These are phyloP conservation scores for Pseudogymnoascus pannorum DNA, from an alignment of 2,329 filamentous ascomycete genomes.

Conservation along the genomic window DNA sequence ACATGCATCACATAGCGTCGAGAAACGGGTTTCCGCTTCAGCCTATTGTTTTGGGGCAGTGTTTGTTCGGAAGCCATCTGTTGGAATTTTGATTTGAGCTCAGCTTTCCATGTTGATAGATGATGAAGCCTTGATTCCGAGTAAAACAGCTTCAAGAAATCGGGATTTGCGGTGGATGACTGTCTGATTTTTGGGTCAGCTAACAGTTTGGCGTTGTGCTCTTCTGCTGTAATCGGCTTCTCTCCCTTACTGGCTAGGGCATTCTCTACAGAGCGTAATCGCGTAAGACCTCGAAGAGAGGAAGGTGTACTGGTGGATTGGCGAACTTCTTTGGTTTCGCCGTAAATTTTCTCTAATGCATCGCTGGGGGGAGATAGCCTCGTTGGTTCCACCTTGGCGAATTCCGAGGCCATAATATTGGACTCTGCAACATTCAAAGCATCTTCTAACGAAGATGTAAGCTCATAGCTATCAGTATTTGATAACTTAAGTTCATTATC, in stretches of 20 bases:
- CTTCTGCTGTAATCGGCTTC: conserved; percentile 62
- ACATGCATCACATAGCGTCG: conserved; percentile 87
- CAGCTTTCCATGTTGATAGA: conserved; percentile 92
- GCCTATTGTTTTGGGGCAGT: conserved; percentile 38
- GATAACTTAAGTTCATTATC: conserved; percentile 1
- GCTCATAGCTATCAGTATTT: conserved; percentile 21
- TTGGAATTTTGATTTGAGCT: conserved; percentile 84
- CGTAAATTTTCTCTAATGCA: not conserved
- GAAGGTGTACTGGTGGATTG: not conserved
- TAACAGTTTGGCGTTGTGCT: conserved; percentile 81
- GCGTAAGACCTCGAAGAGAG: not conserved
- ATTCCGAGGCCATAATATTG: not conserved
- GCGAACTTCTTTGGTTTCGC: conserved; percentile 5
- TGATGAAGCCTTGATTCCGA: conserved; percentile 92
- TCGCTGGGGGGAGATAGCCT: not conserved
- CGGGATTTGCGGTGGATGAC: conserved; percentile 84
- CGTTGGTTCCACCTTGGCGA: not conserved
- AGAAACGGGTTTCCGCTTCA: conserved; percentile 50
- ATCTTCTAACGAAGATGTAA: conserved; percentile 28
- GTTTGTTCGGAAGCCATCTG: conserved; percentile 65
- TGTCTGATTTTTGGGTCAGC: conserved; percentile 80
- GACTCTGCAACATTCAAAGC: conserved; percentile 20
- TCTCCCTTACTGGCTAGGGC: not conserved
- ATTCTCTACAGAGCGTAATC: not conserved
- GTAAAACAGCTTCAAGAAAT: conserved; percentile 92